Percentiles rank a stretch among this genome's conserved stretches.
Evolutionary conservation across 164 flowering plant genomes (phyloP).

Genomic region (Hamamelis virginiana): DNA sequence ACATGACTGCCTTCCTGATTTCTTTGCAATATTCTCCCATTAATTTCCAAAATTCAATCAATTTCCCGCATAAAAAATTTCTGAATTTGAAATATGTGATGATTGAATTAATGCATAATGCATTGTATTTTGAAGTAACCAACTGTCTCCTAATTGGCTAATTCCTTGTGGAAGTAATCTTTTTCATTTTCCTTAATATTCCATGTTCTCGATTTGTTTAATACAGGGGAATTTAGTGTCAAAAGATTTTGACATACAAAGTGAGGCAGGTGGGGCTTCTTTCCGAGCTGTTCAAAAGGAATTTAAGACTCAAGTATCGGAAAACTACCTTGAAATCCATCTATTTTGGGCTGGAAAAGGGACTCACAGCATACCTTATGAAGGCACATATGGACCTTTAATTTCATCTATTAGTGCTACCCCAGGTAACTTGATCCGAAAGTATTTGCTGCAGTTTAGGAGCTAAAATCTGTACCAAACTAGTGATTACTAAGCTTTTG

Average conservation of each 20-base stretch:
- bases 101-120: too few relatives aligned
- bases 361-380: conserved; percentile 77
- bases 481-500: conserved; percentile 8
- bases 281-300: conserved; percentile 38
- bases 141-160: too few relatives aligned
- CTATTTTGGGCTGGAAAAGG: conserved; percentile 98
- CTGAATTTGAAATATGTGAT: too few relatives aligned
- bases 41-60: too few relatives aligned
- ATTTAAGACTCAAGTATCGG: conserved; percentile 45
- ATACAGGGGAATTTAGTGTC: conserved; percentile 46
- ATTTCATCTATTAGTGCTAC: conserved; percentile 82
- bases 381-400: conserved; percentile 77
- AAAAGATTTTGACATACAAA: conserved; percentile 69
- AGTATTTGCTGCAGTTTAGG: neutral
- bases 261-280: conserved; percentile 61
- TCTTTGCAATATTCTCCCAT: too few relatives aligned
- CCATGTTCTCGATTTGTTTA: neutral
- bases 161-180: neutral
- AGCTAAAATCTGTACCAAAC: neutral
- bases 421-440: conserved; percentile 46
- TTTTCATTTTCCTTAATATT: neutral
- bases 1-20: too few relatives aligned
- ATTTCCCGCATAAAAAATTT: too few relatives aligned
- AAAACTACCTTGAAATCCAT: conserved; percentile 77
- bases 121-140: too few relatives aligned